Conservation (phyloP, 495 filamentous ascomycete genomes). For the Lepidopterella palustris region DNA sequence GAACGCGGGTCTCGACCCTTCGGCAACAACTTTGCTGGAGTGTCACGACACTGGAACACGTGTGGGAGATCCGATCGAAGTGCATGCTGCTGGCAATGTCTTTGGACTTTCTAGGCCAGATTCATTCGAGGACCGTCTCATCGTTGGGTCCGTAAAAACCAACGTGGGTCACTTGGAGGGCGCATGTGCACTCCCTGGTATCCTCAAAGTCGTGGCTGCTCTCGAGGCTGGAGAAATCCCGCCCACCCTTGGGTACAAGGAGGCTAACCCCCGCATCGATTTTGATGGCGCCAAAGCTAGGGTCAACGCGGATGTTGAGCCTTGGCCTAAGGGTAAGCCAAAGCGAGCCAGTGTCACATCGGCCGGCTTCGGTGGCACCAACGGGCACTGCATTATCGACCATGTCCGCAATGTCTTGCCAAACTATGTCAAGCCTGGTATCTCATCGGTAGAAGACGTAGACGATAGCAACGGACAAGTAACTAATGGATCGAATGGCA, state of each 20-base stretch:
- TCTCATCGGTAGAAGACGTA: too few species aligned
- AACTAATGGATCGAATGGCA: too few species aligned
- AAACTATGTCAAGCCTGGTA: too few species aligned
- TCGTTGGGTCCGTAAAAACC: constrained; percentile 11
- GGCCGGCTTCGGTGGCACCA: too few species aligned
- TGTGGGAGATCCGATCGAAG: constrained; percentile 15
- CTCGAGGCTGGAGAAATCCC: constrained; percentile 39
- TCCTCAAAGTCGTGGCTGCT: constrained; percentile 37
- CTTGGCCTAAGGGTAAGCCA: background rate
- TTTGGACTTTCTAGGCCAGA: background rate
- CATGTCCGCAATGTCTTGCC: too few species aligned
- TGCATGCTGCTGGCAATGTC: background rate
- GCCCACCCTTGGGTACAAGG: constrained; percentile 36
- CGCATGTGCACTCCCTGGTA: constrained; percentile 31
- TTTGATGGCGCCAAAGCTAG: constrained; percentile 15
- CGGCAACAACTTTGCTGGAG: constrained; percentile 3
- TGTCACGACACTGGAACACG: constrained; percentile 17
- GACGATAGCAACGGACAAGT: too few species aligned
- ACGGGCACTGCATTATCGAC: too few species aligned
- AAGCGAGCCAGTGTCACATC: background rate
- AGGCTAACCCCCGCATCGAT: constrained; percentile 35
- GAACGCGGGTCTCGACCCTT: constrained; percentile 6
- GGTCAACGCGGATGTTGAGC: constrained; percentile 3
- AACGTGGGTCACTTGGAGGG: constrained; percentile 34
- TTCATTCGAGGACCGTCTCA: constrained; percentile 18